Evolutionary conservation across 345 rosid genomes (phyloP).

Genomic region (Citrus cavaleriei): DNA sequence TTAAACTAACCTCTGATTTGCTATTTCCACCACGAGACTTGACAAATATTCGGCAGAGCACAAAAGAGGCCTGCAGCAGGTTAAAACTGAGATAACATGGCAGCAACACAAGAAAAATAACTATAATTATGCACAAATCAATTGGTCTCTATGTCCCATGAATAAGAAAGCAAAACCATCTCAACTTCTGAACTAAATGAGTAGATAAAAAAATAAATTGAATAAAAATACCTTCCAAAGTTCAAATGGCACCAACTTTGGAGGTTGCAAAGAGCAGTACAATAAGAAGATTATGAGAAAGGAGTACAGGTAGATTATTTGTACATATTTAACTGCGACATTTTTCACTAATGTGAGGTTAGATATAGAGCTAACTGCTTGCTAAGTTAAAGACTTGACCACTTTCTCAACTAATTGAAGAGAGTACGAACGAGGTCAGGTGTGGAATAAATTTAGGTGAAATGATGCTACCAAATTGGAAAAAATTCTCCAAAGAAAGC

Average conservation of each 20-base stretch:
- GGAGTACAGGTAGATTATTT: not conserved
- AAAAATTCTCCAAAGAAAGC: no score
- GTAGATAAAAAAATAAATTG: not conserved
- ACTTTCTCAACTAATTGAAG: not conserved
- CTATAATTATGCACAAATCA: not conserved
- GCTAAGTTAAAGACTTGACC: not conserved
- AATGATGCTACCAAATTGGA: not conserved
- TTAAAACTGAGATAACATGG: slow-evolving; percentile 2
- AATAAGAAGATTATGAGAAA: not conserved
- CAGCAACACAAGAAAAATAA: not conserved
- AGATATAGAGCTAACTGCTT: not conserved
- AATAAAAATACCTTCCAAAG: not conserved
- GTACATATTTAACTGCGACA: not conserved
- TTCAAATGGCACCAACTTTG: not conserved
- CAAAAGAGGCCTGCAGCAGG: slow-evolving; percentile 46
- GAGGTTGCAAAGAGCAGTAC: not conserved
- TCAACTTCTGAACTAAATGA: not conserved
- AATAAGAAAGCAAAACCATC: not conserved
- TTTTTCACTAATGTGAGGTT: not conserved
- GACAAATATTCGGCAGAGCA: slow-evolving; percentile 42
- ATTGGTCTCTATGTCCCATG: not conserved
- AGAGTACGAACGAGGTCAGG: not conserved
- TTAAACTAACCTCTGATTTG: slow-evolving; percentile 29
- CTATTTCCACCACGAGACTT: slow-evolving; percentile 34
- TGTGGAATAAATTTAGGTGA: not conserved